Percentiles rank a stretch among this genome's conserved stretches.
These are phyloP conservation scores for Kodamaea leandrae DNA, from an alignment of 805 yeast species.

Conservation along the genomic window DNA sequence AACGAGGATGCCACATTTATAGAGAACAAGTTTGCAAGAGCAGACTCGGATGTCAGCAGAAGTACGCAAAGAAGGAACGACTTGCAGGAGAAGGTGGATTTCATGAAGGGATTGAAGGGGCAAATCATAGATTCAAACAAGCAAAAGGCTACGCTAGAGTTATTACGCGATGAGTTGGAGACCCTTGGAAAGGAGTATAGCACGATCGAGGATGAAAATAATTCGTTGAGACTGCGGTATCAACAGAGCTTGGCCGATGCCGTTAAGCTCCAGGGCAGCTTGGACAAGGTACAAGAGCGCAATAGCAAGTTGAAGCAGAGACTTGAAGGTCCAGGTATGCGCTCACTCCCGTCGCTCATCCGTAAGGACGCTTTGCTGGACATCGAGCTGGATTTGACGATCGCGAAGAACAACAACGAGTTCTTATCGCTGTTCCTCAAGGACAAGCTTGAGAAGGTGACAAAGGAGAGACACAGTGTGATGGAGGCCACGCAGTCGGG, in stretches of 20 bases:
- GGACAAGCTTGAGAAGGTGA: conserved; percentile 33
- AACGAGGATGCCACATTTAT: conserved; percentile 34
- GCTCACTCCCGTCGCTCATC: conserved; percentile 32
- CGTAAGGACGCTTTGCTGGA: conserved; percentile 32
- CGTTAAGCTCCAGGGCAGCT: conserved; percentile 23
- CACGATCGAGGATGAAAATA: conserved; percentile 29
- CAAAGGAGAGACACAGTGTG: conserved; percentile 32
- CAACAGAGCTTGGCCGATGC: conserved; percentile 36
- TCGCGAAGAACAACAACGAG: conserved; percentile 26
- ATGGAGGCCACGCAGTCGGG: conserved; percentile 30
- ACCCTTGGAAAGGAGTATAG: conserved; percentile 25
- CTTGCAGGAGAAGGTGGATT: conserved; percentile 11
- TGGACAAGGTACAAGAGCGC: conserved; percentile 20
- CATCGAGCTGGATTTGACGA: conserved; percentile 26
- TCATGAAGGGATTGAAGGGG: conserved; percentile 2
- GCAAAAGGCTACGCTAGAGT: conserved; percentile 22
- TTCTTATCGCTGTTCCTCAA: conserved; percentile 28
- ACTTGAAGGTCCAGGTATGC: conserved; percentile 35
- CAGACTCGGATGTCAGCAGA: conserved; percentile 29
- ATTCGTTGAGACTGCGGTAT: conserved; percentile 27
- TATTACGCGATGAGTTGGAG: conserved; percentile 26
- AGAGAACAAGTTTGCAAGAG: conserved; percentile 32
- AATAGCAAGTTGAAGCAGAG: conserved; percentile 20
- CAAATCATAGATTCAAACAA: conserved; percentile 9
- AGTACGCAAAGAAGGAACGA: conserved; percentile 17